Conservation (phyloP, 208 protist species). For the Crithidia brevicula region DNA sequence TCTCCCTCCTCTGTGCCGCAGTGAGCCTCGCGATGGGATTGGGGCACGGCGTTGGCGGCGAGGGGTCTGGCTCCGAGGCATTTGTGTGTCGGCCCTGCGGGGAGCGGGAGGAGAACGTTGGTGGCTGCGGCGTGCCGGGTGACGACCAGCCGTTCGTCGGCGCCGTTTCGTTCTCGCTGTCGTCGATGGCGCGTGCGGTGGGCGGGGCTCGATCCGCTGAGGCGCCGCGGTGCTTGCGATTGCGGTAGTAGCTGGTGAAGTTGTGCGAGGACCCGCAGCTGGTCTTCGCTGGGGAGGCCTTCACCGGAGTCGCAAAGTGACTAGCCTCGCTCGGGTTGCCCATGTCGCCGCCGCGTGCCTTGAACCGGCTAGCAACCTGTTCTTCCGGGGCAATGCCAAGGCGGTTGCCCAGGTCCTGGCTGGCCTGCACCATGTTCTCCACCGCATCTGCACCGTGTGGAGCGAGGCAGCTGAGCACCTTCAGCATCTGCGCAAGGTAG, state of each 20-base stretch:
- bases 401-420: conserved; percentile 17
- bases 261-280: conserved; percentile 33
- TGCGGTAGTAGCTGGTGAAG: conserved; percentile 47
- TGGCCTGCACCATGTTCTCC: conserved; percentile 30
- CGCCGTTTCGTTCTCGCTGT: neutral
- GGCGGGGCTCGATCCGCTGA: conserved; percentile 21
- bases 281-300: neutral
- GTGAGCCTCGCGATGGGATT: neutral
- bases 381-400: conserved; percentile 34
- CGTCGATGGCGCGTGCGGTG: conserved; percentile 26
- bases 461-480: conserved; percentile 45
- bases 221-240: neutral
- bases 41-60: conserved; percentile 6
- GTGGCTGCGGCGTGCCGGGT: conserved; percentile 1
- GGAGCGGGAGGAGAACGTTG: neutral
- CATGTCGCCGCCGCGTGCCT: neutral
- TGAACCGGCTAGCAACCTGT: conserved; percentile 17
- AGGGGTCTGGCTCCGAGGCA: conserved; percentile 7
- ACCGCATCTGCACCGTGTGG: conserved; percentile 39
- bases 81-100: neutral
- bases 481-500: conserved; percentile 45
- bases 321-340: neutral
- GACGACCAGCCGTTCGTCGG: conserved; percentile 4
- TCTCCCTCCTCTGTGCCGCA: neutral
- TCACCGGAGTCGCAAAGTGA: neutral